phyloP scores from a whole-genome alignment of 1,284 basidiomycete species.

The Puccinia polysora region DNA sequence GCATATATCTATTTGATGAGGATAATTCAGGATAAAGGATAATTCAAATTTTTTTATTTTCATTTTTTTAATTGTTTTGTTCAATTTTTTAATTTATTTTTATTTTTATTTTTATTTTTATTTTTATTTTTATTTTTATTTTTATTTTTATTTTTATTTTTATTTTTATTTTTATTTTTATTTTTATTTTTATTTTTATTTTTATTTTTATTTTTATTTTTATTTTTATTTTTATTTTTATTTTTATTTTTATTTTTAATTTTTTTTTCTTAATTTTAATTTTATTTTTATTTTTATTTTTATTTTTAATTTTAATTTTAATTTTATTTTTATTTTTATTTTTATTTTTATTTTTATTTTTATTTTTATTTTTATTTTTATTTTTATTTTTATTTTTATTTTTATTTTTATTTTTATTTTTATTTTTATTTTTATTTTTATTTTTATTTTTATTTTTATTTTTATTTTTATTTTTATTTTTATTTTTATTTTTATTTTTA shows the following conservation, averaged over 20 bases:
- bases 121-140: neutral
- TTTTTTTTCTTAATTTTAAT: constrained; percentile 5
- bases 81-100: neutral
- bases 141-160: neutral
- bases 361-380: neutral
- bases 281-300: neutral
- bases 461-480: neutral
- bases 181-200: neutral
- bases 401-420: neutral
- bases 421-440: neutral
- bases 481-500: neutral
- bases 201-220: neutral
- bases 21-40: too few species aligned
- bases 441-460: neutral
- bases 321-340: neutral
- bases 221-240: neutral
- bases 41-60: constrained; percentile 3
- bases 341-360: neutral
- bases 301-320: neutral
- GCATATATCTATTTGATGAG: too few species aligned
- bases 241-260: neutral
- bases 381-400: neutral
- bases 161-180: neutral
- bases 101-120: neutral
- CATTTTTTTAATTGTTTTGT: neutral